These are phyloP conservation scores for Salvia sclarea DNA, from an alignment of 305 asterid genomes.

Conservation along the genomic window DNA sequence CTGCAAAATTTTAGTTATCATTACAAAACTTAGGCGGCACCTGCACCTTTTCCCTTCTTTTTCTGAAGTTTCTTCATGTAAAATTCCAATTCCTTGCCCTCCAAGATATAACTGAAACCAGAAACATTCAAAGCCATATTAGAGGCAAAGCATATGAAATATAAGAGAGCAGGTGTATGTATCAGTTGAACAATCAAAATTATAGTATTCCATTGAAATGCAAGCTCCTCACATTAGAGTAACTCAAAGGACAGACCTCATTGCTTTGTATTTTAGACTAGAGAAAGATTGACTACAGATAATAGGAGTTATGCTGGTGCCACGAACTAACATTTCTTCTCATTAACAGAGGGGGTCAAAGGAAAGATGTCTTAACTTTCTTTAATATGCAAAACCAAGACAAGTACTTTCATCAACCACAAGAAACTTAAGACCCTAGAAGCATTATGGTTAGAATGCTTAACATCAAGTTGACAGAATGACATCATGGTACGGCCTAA, in stretches of 20 bases:
- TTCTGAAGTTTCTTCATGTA: conserved; percentile 58
- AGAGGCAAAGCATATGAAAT: not conserved
- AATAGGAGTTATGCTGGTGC: not conserved
- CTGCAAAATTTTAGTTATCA: conserved; percentile 4
- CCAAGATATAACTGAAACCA: conserved; percentile 48
- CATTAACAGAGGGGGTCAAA: not conserved
- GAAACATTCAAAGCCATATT: not conserved
- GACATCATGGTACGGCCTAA: too few species aligned
- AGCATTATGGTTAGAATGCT: not conserved
- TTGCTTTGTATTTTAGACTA: not conserved
- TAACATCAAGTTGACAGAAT: not conserved
- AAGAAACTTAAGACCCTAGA: not conserved
- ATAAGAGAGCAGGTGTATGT: not conserved
- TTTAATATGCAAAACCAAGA: not conserved
- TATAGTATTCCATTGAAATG: too few species aligned
- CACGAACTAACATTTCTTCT: not conserved
- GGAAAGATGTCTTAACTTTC: too few species aligned
- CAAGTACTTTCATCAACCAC: not conserved
- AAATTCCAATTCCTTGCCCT: conserved; percentile 56
- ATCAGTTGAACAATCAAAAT: not conserved
- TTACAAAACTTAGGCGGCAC: conserved; percentile 23
- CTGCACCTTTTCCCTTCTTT: conserved; percentile 58
- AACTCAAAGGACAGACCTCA: too few species aligned
- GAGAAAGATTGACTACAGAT: not conserved
- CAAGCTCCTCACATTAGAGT: too few species aligned